phyloP scores from a whole-genome alignment of 139 green algal genomes.

The Coelastrella sp. region DNA sequence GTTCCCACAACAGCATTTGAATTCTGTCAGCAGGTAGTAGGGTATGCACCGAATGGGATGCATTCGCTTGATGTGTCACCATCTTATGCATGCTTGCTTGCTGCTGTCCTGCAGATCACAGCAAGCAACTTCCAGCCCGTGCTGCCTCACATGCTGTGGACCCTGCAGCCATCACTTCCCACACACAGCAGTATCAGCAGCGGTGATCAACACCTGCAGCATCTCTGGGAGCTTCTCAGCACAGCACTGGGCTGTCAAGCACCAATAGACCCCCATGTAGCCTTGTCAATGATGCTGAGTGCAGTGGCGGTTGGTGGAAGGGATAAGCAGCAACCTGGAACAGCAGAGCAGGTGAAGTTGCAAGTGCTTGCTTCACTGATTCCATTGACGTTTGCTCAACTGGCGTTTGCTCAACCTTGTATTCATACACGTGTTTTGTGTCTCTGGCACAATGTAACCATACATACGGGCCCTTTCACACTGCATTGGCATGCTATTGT shows the following conservation, averaged over 20 bases:
- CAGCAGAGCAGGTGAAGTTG: constrained; percentile 22
- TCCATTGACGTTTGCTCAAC: too few species aligned
- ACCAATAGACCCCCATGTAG: neutral
- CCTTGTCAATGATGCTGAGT: constrained; percentile 1
- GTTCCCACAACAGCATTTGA: too few species aligned
- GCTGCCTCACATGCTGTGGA: constrained; percentile 6
- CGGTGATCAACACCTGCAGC: neutral
- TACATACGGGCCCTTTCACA: too few species aligned
- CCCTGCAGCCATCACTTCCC: neutral
- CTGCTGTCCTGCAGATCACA: constrained; percentile 1
- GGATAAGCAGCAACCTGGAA: neutral
- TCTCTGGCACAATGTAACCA: too few species aligned
- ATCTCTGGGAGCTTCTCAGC: constrained; percentile 5
- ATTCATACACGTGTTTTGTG: too few species aligned
- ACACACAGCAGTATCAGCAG: neutral
- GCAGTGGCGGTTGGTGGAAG: constrained; percentile 6
- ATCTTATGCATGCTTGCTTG: neutral
- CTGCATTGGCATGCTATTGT: too few species aligned
- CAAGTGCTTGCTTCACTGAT: neutral
- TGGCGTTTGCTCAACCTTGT: neutral
- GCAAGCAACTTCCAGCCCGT: constrained; percentile 7
- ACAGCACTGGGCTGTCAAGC: neutral
- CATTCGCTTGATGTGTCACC: neutral
- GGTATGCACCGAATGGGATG: neutral
- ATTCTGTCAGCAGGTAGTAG: too few species aligned